Evolutionary conservation across 805 yeast genomes (phyloP).

Genomic region (Saccharomycopsis lassenensis): DNA sequence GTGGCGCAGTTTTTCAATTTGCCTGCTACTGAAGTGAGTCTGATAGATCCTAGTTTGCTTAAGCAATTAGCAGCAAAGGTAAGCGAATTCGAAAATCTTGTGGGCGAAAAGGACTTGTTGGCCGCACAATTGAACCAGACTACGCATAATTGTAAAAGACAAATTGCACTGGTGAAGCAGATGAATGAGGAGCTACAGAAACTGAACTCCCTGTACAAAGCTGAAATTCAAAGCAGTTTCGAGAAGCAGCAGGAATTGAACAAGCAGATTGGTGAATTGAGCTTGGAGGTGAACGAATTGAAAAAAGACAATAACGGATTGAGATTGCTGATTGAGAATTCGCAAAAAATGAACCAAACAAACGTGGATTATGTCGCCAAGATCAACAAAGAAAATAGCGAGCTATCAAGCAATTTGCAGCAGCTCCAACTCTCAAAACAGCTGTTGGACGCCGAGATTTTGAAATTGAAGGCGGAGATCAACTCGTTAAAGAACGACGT

Average conservation of each 20-base stretch:
- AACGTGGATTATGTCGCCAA: constrained; percentile 30
- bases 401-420: too few relatives aligned
- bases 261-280: constrained; percentile 30
- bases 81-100: constrained; percentile 23
- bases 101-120: constrained; percentile 23
- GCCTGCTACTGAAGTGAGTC: constrained; percentile 2
- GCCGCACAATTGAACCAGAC: constrained; percentile 25
- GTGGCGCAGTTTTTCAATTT: constrained; percentile 6
- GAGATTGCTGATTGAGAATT: constrained; percentile 22
- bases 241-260: constrained; percentile 33
- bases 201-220: too few relatives aligned
- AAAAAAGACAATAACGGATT: constrained; percentile 21
- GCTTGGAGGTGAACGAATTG: constrained; percentile 25
- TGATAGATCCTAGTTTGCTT: constrained; percentile 1
- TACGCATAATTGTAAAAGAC: constrained; percentile 22
- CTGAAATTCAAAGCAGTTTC: too few relatives aligned
- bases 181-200: too few relatives aligned
- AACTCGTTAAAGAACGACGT: constrained; percentile 7
- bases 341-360: constrained; percentile 29
- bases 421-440: constrained; percentile 26
- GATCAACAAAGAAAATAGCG: constrained; percentile 31
- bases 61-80: constrained; percentile 16
- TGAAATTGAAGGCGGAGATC: constrained; percentile 7
- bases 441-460: constrained; percentile 24
- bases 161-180: constrained; percentile 21